Conservation (phyloP, 192 early-diverging fungal genomes). For the Backusella tuberculispora region DNA sequence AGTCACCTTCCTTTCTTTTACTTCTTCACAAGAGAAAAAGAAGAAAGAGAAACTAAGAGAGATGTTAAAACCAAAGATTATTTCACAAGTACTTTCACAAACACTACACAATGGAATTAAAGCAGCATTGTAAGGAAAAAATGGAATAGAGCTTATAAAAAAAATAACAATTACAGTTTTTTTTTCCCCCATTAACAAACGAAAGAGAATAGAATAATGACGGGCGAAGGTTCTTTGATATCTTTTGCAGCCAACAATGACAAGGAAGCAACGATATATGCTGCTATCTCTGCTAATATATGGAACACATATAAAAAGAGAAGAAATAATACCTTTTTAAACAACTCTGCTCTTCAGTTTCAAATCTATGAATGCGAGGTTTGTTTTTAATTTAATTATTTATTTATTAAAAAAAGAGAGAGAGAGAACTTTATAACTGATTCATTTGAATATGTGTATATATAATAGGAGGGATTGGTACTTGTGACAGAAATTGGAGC, state of each 20-base stretch:
- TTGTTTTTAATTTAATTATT: not conserved
- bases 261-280: slow-evolving; percentile 55
- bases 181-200: not conserved
- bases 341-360: slow-evolving; percentile 34
- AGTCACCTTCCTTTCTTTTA: not conserved
- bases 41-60: too few species aligned
- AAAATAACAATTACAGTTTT: not conserved
- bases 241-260: slow-evolving; percentile 60
- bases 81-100: slow-evolving; percentile 62
- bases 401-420: not conserved
- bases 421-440: too few species aligned
- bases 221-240: slow-evolving; percentile 58
- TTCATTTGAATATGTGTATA: not conserved
- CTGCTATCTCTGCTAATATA: slow-evolving; percentile 63
- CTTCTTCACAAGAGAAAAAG: not conserved
- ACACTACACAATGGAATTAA: slow-evolving; percentile 57
- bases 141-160: not conserved
- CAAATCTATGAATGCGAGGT: slow-evolving; percentile 57
- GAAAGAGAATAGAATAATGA: slow-evolving; percentile 49
- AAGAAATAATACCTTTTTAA: slow-evolving; percentile 1
- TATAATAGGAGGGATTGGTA: slow-evolving; percentile 29
- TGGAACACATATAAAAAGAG: slow-evolving; percentile 60
- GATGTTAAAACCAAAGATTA: slow-evolving; percentile 67
- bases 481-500: slow-evolving; percentile 31
- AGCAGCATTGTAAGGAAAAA: slow-evolving; percentile 53